Evolutionary conservation across 2,329 filamentous ascomycete species (phyloP).

Genomic region (Leptodontidium sp.): DNA sequence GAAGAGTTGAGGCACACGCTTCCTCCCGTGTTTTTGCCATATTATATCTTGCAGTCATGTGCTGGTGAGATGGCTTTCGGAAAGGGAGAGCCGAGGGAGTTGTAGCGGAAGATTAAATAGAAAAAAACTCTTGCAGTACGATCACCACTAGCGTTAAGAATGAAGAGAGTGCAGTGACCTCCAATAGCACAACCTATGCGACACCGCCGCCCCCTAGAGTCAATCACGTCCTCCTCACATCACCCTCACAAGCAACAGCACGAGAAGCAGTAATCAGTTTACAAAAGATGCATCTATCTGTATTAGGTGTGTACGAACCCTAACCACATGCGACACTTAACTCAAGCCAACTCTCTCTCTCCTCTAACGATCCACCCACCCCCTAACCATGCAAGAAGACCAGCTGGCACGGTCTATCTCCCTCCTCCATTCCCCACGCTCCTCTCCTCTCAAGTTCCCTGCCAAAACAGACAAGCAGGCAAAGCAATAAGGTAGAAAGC

Average conservation of each 20-base stretch:
- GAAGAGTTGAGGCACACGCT: too few relatives aligned
- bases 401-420: background rate
- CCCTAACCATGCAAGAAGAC: slow-evolving; percentile 10
- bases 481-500: background rate
- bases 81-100: too few relatives aligned
- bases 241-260: background rate
- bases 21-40: too few relatives aligned
- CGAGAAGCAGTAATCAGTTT: background rate
- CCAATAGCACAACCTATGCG: too few relatives aligned
- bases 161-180: too few relatives aligned
- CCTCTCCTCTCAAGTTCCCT: background rate
- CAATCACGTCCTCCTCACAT: background rate
- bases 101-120: too few relatives aligned
- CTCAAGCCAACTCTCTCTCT: background rate
- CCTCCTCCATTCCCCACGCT: background rate
- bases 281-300: slow-evolving; percentile 17
- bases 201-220: too few relatives aligned
- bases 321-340: slow-evolving; percentile 9
- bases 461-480: background rate
- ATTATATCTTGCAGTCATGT: too few relatives aligned
- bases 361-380: background rate
- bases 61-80: too few relatives aligned
- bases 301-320: slow-evolving; percentile 3
- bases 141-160: too few relatives aligned
- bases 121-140: too few relatives aligned